Evolutionary conservation across 1,139 yeast species (phyloP).

Genomic region (Hansenula sp.): DNA sequence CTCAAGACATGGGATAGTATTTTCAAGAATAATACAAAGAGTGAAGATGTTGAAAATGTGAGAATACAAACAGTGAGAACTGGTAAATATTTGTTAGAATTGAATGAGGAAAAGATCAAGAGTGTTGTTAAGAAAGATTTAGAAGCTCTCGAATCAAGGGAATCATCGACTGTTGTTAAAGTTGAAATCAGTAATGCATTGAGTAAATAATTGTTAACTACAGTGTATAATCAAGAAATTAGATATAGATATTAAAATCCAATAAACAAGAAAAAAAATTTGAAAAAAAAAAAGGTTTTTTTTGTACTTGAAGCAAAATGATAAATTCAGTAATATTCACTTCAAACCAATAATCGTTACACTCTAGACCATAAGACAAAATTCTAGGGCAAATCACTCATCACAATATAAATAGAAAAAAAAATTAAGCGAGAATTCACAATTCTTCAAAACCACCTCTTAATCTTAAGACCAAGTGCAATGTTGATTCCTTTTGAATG

Average conservation of each 20-base stretch:
- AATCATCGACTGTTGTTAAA: conserved; percentile 32
- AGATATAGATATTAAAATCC: too few relatives aligned
- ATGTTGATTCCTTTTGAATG: conserved; percentile 62
- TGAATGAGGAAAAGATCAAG: conserved; percentile 10
- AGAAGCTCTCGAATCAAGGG: conserved; percentile 24
- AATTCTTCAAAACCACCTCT: conserved; percentile 41
- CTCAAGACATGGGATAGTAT: conserved; percentile 26
- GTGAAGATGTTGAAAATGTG: conserved; percentile 58
- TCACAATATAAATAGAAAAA: background rate
- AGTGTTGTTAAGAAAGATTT: conserved; percentile 25
- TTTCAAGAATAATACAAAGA: conserved; percentile 31
- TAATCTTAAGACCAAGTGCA: conserved; percentile 51
- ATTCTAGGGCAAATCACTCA: background rate
- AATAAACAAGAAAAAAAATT: too few relatives aligned
- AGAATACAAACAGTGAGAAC: conserved; percentile 45
- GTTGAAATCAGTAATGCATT: conserved; percentile 28
- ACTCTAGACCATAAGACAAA: background rate
- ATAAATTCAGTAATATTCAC: too few relatives aligned
- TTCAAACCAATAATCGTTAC: too few relatives aligned
- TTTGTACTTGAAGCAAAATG: too few relatives aligned
- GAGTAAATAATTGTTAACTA: too few relatives aligned
- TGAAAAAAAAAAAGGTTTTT: too few relatives aligned
- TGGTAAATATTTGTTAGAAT: conserved; percentile 26
- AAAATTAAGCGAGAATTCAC: background rate
- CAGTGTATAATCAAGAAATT: too few relatives aligned